Evolutionary conservation across 177 flowering plant species (phyloP).

Genomic region (Vitis hybrid): DNA sequence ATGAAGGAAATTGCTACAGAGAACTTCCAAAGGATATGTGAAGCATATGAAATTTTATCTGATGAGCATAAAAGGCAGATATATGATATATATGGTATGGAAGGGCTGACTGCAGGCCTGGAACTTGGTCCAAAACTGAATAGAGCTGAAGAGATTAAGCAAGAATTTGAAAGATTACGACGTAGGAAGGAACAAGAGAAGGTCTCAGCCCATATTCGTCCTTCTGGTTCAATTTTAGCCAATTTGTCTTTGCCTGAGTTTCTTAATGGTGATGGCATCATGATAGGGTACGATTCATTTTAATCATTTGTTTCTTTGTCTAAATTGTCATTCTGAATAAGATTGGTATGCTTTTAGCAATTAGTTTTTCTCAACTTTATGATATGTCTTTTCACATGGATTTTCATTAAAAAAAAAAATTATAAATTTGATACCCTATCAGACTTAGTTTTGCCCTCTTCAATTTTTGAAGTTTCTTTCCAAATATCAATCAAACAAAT

Average conservation of each 20-base stretch:
- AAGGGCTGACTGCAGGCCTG: constrained; percentile 86
- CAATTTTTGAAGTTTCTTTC: too few relatives aligned
- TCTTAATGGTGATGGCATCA: constrained; percentile 68
- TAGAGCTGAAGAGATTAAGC: constrained; percentile 82
- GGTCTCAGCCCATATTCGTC: constrained; percentile 48
- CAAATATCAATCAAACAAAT: too few relatives aligned
- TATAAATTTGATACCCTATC: too few relatives aligned
- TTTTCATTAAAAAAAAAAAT: not conserved
- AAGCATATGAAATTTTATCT: constrained; percentile 88
- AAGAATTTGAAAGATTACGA: constrained; percentile 72
- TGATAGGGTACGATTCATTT: constrained; percentile 61
- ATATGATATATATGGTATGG: constrained; percentile 98
- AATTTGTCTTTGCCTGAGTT: constrained; percentile 76
- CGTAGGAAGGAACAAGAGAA: constrained; percentile 67
- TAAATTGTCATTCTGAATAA: not conserved
- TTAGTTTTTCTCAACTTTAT: not conserved
- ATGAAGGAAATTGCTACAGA: constrained; percentile 96
- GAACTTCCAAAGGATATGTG: constrained; percentile 87
- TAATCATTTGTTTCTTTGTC: not conserved
- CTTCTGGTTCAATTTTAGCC: constrained; percentile 78
- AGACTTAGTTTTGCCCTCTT: too few relatives aligned
- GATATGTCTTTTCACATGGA: not conserved
- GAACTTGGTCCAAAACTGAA: constrained; percentile 83
- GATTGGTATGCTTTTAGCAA: not conserved
- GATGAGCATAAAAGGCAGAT: constrained; percentile 78